Percentiles rank a stretch among this genome's conserved stretches.
Evolutionary conservation across 345 rosid species (phyloP).

Genomic region (Dimocarpus longan): DNA sequence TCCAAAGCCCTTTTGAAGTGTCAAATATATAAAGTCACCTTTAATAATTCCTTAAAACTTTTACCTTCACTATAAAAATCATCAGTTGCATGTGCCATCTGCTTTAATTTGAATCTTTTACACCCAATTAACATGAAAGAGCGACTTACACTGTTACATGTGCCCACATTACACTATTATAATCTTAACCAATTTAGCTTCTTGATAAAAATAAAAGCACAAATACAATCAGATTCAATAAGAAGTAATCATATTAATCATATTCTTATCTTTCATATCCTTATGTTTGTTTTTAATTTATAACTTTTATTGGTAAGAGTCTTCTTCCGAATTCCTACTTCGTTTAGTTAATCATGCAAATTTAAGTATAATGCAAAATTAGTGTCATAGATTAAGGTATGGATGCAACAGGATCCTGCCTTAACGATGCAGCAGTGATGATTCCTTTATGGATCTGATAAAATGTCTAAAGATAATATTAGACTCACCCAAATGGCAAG

Average conservation of each 20-base stretch:
- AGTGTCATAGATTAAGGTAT: neutral
- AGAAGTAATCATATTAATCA: no score
- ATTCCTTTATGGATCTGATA: conserved; percentile 42
- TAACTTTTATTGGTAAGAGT: neutral
- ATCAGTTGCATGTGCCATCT: conserved; percentile 14
- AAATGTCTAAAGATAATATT: conserved; percentile 23
- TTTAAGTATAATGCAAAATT: neutral
- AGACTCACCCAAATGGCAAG: neutral
- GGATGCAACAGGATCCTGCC: conserved; percentile 50
- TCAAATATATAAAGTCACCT: conserved; percentile 29
- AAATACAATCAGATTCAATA: no score
- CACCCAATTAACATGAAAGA: conserved; percentile 32
- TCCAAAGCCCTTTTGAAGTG: conserved; percentile 47
- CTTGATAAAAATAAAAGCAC: no score
- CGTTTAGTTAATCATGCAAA: conserved; percentile 5
- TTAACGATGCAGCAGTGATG: conserved; percentile 47
- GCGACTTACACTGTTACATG: no score
- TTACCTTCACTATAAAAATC: conserved; percentile 10
- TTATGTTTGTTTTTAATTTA: no score
- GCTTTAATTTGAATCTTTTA: conserved; percentile 3
- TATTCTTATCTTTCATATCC: no score
- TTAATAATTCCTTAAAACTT: conserved; percentile 20
- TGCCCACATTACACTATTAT: neutral
- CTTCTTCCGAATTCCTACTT: neutral
- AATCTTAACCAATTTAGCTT: neutral